Base-by-base conservation (phyloP, 23 red algal genomes). In the Gracilaria domingensis region DNA sequence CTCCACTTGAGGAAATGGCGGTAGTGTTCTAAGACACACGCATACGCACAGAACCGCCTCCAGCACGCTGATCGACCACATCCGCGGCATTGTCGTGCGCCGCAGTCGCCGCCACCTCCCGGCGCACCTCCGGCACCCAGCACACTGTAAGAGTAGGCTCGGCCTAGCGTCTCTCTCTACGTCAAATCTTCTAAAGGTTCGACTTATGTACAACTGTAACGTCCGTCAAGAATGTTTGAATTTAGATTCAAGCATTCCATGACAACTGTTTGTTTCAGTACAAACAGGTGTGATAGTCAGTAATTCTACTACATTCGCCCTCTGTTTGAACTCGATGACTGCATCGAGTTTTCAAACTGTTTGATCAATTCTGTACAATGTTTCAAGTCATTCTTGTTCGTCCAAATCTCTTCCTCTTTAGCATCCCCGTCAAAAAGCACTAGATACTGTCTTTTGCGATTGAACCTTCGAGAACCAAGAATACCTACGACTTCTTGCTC, bases 51-150 rank as follows among this genome's bases (percentile, higher is more conserved):
- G 48, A 2, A 44, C 84, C 28, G 84, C 84, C 70, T 88, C 84
- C 47, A 88, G 66, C 29, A 88, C 29, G 28, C 35, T 74, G 32
- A 88, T 72, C 9, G 84, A 88, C 6, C 71, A 76, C 84, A 3
- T 5, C 9, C 39, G 30, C 25, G 6, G 40, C 28, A 20, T 61
- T 16, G 51, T 66, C 80, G 59, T n/a, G n/a, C n/a, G n/a, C 4
- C 59, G 18, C 4, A 23, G 66, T 12, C 36, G 61, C 56, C 8
- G 47, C 54, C 47, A 0, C 24, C 44, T 75, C 70, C 24, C 84
- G 65, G 20, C 78, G 70, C 42, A 88, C 70, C 42, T 88, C 84
- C 48, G 84, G 84, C 48, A 88, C 84, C 84, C 84, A 88, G 69
- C 84, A 88, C 45, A 78, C n/a, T n/a, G n/a, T n/a, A n/a, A n/a